Base-by-base conservation (phyloP, 2,329 filamentous ascomycete species). In the Calonectria pseudoreteaudii region DNA sequence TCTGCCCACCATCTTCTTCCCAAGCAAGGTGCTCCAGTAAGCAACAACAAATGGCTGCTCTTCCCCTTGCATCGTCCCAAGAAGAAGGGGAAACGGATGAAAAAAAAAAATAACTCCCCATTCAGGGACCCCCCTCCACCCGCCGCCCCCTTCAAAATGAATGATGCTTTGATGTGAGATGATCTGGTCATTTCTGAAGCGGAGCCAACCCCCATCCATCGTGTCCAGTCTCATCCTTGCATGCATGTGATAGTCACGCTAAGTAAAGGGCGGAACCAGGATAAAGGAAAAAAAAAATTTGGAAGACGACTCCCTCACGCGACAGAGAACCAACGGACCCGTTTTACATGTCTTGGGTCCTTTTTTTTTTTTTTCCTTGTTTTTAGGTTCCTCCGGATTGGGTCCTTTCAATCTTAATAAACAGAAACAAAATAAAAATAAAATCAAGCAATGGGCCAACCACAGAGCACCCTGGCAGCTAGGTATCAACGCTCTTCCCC, bases 181-280 rank as follows among this genome's bases (percentile, higher is more conserved):
- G 71, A 79, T 80, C 77, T 80, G 78, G 78, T 80, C 78, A 80
- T 74, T 79, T 80, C 73, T 26, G 38, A 73, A 68, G 72, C 73
- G 74, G 67, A 73, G 64, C 76, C 56, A 62, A 62, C 56, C 73
- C 71, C 36, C 70, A 60, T 66, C 65, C 53, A 23, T 50, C 47
- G 64, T 60, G 53, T 60, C 62, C 52, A 36, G 34, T 52, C 53
- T 66, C 62, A 71, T 72, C 69, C 76, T 77, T 78, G 56, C 34
- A 65, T 44, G 76, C 79, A 80, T 80, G 79, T 80, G 79, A 80
- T 77, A 80, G 71, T 78, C 71, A 76, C 77, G 77, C 79, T 80
- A 80, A 80, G 78, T 47, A 71, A 79, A 75, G 70, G 74, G 78
- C 76, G 77, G 76, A 50, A 70, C 72, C 66, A 70, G 72, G 69